Base-by-base conservation (phyloP, 345 rosid genomes). In the Ceriops decandra region DNA sequence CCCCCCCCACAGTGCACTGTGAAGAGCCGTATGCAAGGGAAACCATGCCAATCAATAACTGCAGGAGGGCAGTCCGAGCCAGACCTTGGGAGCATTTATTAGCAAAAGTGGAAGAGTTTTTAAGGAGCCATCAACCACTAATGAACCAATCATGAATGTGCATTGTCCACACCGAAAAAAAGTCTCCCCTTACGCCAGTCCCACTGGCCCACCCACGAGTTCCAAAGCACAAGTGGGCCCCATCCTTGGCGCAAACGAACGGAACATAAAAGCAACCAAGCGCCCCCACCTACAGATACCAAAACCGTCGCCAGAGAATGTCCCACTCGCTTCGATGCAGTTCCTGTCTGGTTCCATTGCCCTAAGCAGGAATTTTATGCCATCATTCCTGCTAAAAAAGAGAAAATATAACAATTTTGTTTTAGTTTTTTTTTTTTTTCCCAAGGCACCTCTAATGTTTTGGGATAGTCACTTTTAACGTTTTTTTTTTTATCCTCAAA, bases 91-190 rank as follows among this genome's bases (percentile, higher is more conserved):
- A 63, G 60, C 82, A 71, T 76, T 79, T 76, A 79, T 64, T 79
- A 76, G 67, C 66, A 65, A 79, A 79, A 72, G 83, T 36, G 52
- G 16, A 26, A 28, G 35, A 5, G 69, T 57, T 66, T 72, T 31
- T 20, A 62, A 31, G 80, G 63, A 79, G 76, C 63, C 52, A 68
- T 70, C 68, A 49, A 27, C 58, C 86, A 78, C 62, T 80, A 68
- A 83, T 76, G 86, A 74, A 66, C 80, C 80, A 79, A 83, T 79
- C 78, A 81, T 81, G 77, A 33, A 47, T 5, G 54, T 38, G 72
- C 60, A 67, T 64, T 35, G 17, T n/a, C 9, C 72, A 30, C 47
- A 17, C 42, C 47, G 65, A 62, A 69, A 72, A 69, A 72, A 46
- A 72, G 68, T 69, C 60, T 32, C 62, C 65, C 36, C 70, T 64